Base-by-base conservation (phyloP, 345 rosid genomes). In the Moricandia arvensis region DNA sequence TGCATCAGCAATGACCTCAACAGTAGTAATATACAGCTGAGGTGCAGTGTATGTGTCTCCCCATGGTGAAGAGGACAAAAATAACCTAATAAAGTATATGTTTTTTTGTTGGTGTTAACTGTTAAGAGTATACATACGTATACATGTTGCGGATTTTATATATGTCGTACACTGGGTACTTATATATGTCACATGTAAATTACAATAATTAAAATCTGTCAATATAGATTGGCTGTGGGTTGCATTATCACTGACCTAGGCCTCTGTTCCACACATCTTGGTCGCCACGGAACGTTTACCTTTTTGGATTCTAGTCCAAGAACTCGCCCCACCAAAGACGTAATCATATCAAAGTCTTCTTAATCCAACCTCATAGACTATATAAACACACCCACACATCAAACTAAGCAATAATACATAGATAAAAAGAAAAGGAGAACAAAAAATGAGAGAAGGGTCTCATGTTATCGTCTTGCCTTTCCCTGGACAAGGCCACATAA, bases 401-500 rank as follows among this genome's bases (percentile, higher is more conserved):
- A 60, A 41, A 18, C 18, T 26, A 38, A 54, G 12, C 11, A 61
- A 61, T 17, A 62, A 15, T n/a, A n/a, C 35, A 68, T 8, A 34
- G 21, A 75, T 30, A 11, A 51, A 30, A 31, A 21, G 37, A 11
- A 43, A 66, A 21, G 43, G 66, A 72, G 3, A 35, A n/a, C 68
- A 47, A 64, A n/a, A 72, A 47, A 64, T 69, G 76, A 61, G n/a
- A 59, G 71, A 51, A 21, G 68, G 58, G 16, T 41, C 74, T 41
- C 82, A 74, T 66, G 75, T 82, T 13, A 21, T 84, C 12, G 85
- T 82, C 16, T 29, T 85, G 41, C 78, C 89, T 7, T 82, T 68
- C 61, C 82, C 87, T 4, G 69, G 18, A 7, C 93, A 86, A 78
- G 88, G 93, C 62, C 90, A 86, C 84, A 45, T 88, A 27, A 86